Evolutionary conservation across 257 asterid genomes (phyloP), one percentile per base, ranked within the genome.

Genomic region (Ballota nigra): DNA sequence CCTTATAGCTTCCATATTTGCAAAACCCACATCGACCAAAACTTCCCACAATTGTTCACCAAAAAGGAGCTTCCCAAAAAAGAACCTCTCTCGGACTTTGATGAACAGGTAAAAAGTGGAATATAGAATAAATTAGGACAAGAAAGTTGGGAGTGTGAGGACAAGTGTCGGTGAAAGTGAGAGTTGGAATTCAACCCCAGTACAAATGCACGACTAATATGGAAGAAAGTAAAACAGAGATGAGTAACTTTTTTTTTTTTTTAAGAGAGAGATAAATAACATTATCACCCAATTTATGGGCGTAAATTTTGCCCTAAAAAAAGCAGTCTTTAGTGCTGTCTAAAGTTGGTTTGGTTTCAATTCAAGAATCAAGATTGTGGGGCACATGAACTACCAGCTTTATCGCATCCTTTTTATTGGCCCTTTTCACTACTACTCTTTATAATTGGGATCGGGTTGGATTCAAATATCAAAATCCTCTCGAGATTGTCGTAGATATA

Each of bases 1-100:
- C 96, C 88, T 94, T 16, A 94, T 89, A 80, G 96, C 92, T 63
- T 94, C 97, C 97, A 94, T 91, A 53, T 41, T 52, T 26, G 68
- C 81, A 41, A 24, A 24, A 56, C 60, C 71, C 71, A 18, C 80
- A 69, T 76, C 78, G 62, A 76, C 75, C 41, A 63, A 47, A 16
- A 40, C 71, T 41, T 26, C 75, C 69, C 79, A 34, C 60, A 29
- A 60, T 51, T 56, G 69, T 34, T 24, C 66, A 12, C 64, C 51
- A 45, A 49, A 45, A 29, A n/a, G 55, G 10, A n/a, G 2, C 53
- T 61, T 55, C 18, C 57, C 29, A 15, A 52, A 28, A 64, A 34
- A 64, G 41, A 49, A 8, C 53, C 67, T 23, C 65, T 19, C 73
- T 23, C 59, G 15, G 29, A 9, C 22, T 62, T 9, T 43, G 36